A percentile compares a stretch with the other conserved stretches of the same genome.
Conservation (phyloP, 768 basidiomycete species). For the Mycena vulgaris region DNA sequence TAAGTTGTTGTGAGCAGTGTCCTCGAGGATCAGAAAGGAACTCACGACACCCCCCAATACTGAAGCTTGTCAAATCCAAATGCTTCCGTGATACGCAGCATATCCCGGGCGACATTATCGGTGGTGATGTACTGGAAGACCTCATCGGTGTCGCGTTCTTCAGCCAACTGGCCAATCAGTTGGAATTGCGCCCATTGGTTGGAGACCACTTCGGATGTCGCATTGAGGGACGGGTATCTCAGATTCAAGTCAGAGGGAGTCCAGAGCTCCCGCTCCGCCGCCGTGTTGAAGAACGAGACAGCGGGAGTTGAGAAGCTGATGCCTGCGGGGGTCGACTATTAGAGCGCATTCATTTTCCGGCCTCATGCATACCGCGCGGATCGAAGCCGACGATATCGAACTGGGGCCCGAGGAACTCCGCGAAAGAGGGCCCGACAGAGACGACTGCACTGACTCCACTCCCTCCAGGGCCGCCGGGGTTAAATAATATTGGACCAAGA, state of each 20-base stretch:
- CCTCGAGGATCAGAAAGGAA: background rate
- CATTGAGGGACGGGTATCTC: constrained; percentile 39
- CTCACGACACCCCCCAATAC: constrained; percentile 44
- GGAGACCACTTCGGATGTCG: constrained; percentile 44
- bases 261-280: constrained; percentile 31
- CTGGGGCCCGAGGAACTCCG: constrained; percentile 11
- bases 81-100: constrained; percentile 25
- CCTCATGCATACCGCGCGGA: background rate
- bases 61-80: constrained; percentile 51
- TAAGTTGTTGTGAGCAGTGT: too few relatives aligned
- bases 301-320: constrained; percentile 15
- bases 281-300: constrained; percentile 28
- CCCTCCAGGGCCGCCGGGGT: constrained; percentile 45
- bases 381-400: constrained; percentile 43
- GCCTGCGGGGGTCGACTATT: background rate
- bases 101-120: constrained; percentile 56
- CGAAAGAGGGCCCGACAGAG: background rate
- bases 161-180: constrained; percentile 51
- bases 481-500: constrained; percentile 49
- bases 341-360: background rate
- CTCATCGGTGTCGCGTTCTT: constrained; percentile 46
- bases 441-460: constrained; percentile 40
- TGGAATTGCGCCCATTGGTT: constrained; percentile 51
- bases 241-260: background rate
- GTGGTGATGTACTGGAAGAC: constrained; percentile 51